A percentile compares a stretch with the other conserved stretches of the same genome.
Evolutionary conservation across 2,329 filamentous ascomycete genomes (phyloP).

Genomic region (Beauveria rudraprayagi): DNA sequence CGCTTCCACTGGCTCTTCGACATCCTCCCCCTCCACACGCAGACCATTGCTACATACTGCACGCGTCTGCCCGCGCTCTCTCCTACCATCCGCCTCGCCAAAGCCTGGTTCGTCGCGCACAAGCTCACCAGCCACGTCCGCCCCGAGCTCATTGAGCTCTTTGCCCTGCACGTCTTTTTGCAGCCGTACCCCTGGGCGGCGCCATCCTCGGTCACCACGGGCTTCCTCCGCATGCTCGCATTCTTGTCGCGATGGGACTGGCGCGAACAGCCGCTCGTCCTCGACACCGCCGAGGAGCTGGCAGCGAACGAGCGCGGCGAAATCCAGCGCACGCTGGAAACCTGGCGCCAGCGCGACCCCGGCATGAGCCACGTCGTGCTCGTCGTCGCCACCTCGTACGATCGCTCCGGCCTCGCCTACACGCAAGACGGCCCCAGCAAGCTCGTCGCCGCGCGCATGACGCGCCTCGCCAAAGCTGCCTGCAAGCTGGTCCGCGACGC

Average conservation of each 20-base stretch:
- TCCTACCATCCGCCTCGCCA: conserved; percentile 72
- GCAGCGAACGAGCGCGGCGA: conserved; percentile 50
- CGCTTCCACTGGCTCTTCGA: conserved; percentile 63
- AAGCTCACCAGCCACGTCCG: conserved; percentile 68
- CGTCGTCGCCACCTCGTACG: conserved; percentile 73
- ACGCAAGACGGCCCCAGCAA: conserved; percentile 65
- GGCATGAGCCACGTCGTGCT: conserved; percentile 76
- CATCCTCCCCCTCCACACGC: conserved; percentile 69
- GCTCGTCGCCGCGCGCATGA: conserved; percentile 78
- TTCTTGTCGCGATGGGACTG: conserved; percentile 89
- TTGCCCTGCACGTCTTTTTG: conserved; percentile 71
- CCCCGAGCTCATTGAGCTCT: conserved; percentile 76
- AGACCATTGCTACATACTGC: conserved; percentile 71
- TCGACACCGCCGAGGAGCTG: conserved; percentile 61
- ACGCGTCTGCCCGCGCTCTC: conserved; percentile 75
- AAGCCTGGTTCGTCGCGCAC: conserved; percentile 83
- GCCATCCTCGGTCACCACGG: conserved; percentile 69
- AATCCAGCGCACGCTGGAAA: conserved; percentile 65
- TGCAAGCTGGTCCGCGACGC: conserved; percentile 48
- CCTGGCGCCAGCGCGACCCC: conserved; percentile 83
- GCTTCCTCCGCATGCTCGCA: conserved; percentile 71
- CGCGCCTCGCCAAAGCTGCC: conserved; percentile 69
- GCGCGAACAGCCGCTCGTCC: conserved; percentile 71
- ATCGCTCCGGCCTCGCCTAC: conserved; percentile 71
- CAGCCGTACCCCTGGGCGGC: conserved; percentile 71